These are phyloP conservation scores for Fusarium keratoplasticum DNA, from an alignment of 2,329 filamentous ascomycete genomes.

Conservation along the genomic window DNA sequence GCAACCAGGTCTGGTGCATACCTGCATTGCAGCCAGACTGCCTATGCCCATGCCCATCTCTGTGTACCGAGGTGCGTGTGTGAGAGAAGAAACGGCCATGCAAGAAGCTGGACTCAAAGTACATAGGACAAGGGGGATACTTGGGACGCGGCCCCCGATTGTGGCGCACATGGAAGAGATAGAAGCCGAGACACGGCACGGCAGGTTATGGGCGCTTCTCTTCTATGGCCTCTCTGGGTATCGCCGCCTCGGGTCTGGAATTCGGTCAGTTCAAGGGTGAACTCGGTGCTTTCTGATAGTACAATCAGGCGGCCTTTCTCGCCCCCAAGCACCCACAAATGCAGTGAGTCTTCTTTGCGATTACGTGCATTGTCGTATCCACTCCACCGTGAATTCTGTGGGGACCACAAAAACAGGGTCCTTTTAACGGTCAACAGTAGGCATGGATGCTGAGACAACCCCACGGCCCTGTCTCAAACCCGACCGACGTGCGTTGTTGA, in stretches of 20 bases:
- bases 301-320: not conserved
- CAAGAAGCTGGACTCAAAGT: not conserved
- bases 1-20: conserved; percentile 40
- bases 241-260: not conserved
- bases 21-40: conserved; percentile 21
- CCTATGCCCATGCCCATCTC: conserved; percentile 1
- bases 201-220: not conserved
- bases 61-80: conserved; percentile 7
- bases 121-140: conserved; percentile 10
- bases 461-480: conserved; percentile 18
- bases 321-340: not conserved
- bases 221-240: not conserved
- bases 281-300: conserved; percentile 1
- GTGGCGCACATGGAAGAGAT: conserved; percentile 19
- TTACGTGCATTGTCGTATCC: conserved; percentile 23
- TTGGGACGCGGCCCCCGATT: conserved; percentile 8
- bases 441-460: conserved; percentile 14
- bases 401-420: conserved; percentile 19
- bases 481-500: conserved; percentile 9
- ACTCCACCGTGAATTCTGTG: conserved; percentile 26
- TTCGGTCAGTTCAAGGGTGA: not conserved
- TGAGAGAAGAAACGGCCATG: conserved; percentile 8
- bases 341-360: conserved; percentile 2
- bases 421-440: conserved; percentile 25
- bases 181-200: conserved; percentile 28